Base-by-base conservation (phyloP, 2,329 filamentous ascomycete species). In the Zymoseptoria crescenta region DNA sequence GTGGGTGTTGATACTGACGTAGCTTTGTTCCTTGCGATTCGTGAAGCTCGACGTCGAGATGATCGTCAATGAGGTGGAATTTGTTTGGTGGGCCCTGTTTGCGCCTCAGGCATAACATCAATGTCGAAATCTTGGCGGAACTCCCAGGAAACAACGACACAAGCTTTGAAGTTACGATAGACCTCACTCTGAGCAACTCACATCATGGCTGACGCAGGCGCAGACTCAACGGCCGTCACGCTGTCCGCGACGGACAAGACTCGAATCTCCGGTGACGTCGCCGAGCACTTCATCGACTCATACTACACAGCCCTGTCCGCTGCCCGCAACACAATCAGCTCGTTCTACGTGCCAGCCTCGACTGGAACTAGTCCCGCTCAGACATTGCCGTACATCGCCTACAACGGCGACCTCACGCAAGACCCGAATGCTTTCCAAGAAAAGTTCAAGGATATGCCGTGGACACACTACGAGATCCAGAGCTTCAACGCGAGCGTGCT, bases 251-350 rank as follows among this genome's bases (percentile, higher is more conserved):
- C 67, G 57, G 70, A 72, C 50, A 61, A 62, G 49, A 65, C 63
- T 13, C 64, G 64, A 16, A 54, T 71, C 20, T 66, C 69, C 8
- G 68, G 66, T 4, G 63, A 68, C 89, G 89, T 86, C 60, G 87
- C 89, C 56, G 83, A 87, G 66, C 78, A 76, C 56, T 93, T 96
- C 68, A 80, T 87, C 65, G 84, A 87, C 62, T 79, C 82, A 62
- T 96, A 88, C 78, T 96, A 96, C 76, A 79, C 81, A 28, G 81
- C 87, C n/a, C 78, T 95, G 55, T 85, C 87, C 73, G 81, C 79
- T 59, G 74, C 79, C 49, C 80, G 81, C 63, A 74, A 76, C 50
- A 76, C 78, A 8, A 80, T 96, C 13, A 71, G 81, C 19, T 76
- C 77, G n/a, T 95, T 86, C 79, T 96, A 96, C 78, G 77, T 85